These are phyloP conservation scores for Nematocida parisii DNA, from an alignment of 371 early-diverging fungal species.

Conservation along the genomic window DNA sequence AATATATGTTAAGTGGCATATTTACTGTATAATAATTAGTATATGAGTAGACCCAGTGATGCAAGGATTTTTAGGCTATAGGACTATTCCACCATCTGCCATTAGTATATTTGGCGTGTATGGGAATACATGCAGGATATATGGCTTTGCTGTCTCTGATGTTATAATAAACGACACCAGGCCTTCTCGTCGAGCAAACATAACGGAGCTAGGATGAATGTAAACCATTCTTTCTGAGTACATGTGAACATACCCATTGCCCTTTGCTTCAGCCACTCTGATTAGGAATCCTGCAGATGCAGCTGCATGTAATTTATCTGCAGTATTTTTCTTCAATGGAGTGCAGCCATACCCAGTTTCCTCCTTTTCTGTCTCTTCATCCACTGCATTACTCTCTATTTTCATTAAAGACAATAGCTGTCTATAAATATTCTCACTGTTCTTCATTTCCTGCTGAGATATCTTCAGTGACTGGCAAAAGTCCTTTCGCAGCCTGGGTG, in stretches of 20 bases:
- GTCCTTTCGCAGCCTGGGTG: background rate
- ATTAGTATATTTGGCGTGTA: slow-evolving; percentile 11
- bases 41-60: too few relatives aligned
- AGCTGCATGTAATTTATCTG: slow-evolving; percentile 39
- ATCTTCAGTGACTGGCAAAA: slow-evolving; percentile 16
- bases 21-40: too few relatives aligned
- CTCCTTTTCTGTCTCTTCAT: background rate
- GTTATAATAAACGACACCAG: slow-evolving; percentile 23
- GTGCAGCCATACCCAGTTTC: background rate
- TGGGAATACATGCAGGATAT: slow-evolving; percentile 46
- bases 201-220: slow-evolving; percentile 41
- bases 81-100: background rate
- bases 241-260: slow-evolving; percentile 28
- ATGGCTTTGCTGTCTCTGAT: slow-evolving; percentile 36
- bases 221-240: slow-evolving; percentile 39
- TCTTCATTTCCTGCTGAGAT: slow-evolving; percentile 31
- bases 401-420: slow-evolving; percentile 20
- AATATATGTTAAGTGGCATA: too few relatives aligned
- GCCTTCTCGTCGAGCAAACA: slow-evolving; percentile 24
- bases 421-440: slow-evolving; percentile 21
- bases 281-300: slow-evolving; percentile 41
- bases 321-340: slow-evolving; percentile 1
- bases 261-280: background rate
- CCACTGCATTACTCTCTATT: background rate
- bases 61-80: too few relatives aligned